Base-by-base conservation (phyloP, 371 early-diverging fungal species). In the Mucor ambiguus region DNA sequence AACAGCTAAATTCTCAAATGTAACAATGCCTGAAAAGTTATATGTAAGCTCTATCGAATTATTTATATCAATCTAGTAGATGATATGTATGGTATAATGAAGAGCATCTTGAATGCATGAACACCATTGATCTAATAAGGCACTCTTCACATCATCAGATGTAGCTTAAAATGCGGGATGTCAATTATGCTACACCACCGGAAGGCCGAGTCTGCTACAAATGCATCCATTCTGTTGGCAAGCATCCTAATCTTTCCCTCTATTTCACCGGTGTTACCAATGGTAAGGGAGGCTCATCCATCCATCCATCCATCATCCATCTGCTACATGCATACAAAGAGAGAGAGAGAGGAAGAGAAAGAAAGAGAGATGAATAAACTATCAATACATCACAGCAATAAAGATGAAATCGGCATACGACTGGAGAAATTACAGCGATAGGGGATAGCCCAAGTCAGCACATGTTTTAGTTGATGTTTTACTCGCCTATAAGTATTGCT, bases 261-360 rank as follows among this genome's bases (percentile, higher is more conserved):
- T 48, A 58, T 58, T 57, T 46, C 58, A 55, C 64, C 64, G 64
- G 64, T 64, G 56, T 64, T 57, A 59, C 65, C 33, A 65, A 65
- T 65, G 65, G 65, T 65, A 65, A 65, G 48, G 48, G 72, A 70
- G 58, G 37, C 63, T 26, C 61, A 57, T 66, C 43, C 63, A 44
- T 56, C 26, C 63, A 41, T 66, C 64, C 59, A 49, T 60, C 55
- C 28, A 33, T 48, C 49, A 49, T 49, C 49, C 49, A 49, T 49
- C 49, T 49, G 49, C 4, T 49, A 49, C 26, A 49, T 26, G 10
- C 12, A 10, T 49, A 14, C 10, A 4, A 9, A 49, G 7, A 44
- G 44, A 44, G 20, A 44, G n/a, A 44, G 20, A 44, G n/a, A n/a
- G 12, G 26, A 24, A 12, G n/a, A n/a, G n/a, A n/a, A 7, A 44